phyloP scores from a whole-genome alignment of 2,329 filamentous ascomycete species.

The Fusarium sacchari region DNA sequence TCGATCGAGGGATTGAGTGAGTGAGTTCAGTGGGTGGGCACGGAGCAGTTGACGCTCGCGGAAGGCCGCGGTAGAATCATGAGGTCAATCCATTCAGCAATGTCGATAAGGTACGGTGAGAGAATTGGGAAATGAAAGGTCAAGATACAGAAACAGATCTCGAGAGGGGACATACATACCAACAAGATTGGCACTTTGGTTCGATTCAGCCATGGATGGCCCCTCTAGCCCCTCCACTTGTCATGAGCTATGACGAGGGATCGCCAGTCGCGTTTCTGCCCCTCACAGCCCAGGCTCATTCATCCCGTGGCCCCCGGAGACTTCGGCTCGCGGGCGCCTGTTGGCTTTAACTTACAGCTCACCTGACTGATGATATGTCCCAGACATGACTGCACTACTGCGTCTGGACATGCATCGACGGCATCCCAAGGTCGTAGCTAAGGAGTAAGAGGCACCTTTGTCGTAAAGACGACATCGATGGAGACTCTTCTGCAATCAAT shows the following conservation, averaged over 20 bases:
- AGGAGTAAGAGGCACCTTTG: background rate
- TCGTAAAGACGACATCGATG: conserved; percentile 2
- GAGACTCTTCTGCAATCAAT: conserved; percentile 13
- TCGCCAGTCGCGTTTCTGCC: conserved; percentile 32
- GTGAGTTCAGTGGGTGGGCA: background rate
- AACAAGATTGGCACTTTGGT: conserved; percentile 25
- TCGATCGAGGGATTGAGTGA: conserved; percentile 28
- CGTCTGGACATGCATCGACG: background rate
- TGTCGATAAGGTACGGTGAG: background rate
- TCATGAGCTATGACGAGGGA: conserved; percentile 38
- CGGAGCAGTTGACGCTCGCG: conserved; percentile 19
- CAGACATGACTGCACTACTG: background rate
- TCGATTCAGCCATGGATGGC: background rate
- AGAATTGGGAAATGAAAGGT: background rate
- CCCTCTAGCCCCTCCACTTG: background rate
- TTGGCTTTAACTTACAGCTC: conserved; percentile 31
- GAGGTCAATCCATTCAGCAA: background rate
- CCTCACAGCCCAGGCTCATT: conserved; percentile 15
- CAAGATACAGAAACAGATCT: background rate
- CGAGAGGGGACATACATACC: conserved; percentile 12
- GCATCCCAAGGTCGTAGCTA: background rate
- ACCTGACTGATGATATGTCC: conserved; percentile 38
- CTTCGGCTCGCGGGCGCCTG: conserved; percentile 40
- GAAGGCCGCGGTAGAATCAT: conserved; percentile 14
- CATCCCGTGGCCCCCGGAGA: conserved; percentile 32